Evolutionary conservation across 2,329 filamentous ascomycete genomes (phyloP).

Genomic region (Tolypocladium tropicale): DNA sequence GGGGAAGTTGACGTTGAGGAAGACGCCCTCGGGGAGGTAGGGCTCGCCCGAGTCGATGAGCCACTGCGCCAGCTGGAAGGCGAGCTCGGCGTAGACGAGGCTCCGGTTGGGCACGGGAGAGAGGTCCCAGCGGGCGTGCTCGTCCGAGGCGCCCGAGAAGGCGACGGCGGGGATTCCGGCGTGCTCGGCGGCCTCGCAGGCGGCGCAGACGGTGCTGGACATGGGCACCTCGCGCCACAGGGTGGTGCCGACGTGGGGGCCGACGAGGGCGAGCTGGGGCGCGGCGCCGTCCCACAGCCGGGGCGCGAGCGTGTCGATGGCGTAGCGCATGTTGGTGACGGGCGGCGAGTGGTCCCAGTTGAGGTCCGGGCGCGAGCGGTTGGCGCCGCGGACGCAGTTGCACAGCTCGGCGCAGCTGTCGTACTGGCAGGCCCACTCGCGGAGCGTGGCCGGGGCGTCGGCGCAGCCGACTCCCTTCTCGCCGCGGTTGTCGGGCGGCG

Average conservation of each 20-base stretch:
- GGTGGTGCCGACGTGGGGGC: slow-evolving; percentile 50
- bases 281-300: slow-evolving; percentile 38
- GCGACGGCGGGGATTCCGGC: slow-evolving; percentile 55
- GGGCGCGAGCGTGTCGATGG: slow-evolving; percentile 45
- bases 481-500: slow-evolving; percentile 56
- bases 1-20: slow-evolving; percentile 62
- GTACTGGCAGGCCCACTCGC: slow-evolving; percentile 46
- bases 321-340: slow-evolving; percentile 52
- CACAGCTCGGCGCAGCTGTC: slow-evolving; percentile 48
- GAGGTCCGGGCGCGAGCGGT: slow-evolving; percentile 44
- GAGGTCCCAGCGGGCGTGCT: slow-evolving; percentile 42
- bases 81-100: slow-evolving; percentile 53
- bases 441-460: slow-evolving; percentile 32
- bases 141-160: slow-evolving; percentile 47
- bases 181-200: slow-evolving; percentile 44
- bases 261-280: slow-evolving; percentile 2
- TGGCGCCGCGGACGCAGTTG: slow-evolving; percentile 44
- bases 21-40: slow-evolving; percentile 50
- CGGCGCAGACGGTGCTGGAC: slow-evolving; percentile 59
- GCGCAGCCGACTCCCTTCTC: slow-evolving; percentile 49
- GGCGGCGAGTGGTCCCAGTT: slow-evolving; percentile 67
- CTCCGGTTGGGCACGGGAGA: slow-evolving; percentile 41
- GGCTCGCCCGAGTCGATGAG: slow-evolving; percentile 47
- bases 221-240: slow-evolving; percentile 44
- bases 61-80: slow-evolving; percentile 44